Evolutionary conservation across 768 basidiomycete genomes (phyloP), one percentile per base, ranked within the genome.

Genomic region (Kwoniella heveanensis): DNA sequence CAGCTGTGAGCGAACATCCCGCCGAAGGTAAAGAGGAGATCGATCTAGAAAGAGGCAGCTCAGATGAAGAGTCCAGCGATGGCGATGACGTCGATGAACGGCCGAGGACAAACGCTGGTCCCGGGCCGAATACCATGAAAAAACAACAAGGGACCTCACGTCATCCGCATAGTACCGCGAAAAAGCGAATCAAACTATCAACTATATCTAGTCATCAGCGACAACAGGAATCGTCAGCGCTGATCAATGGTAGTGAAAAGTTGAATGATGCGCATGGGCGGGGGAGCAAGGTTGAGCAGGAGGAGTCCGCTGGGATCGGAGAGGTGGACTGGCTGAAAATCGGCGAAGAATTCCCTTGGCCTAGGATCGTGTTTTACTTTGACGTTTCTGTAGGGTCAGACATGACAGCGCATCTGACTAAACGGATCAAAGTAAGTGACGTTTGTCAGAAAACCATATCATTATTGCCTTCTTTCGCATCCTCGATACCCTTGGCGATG

Each of bases 381-480:
- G 62, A 64, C 26, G 36, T 47, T 10, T 55, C 53, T 12, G 37
- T 64, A 5, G 54, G 26, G 7, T 32, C 44, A 17, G 46, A 48
- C 12, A 52, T 64, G 49, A 57, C 12, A 10, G n/a, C 12, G 24
- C 62, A 64, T 53, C 39, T 64, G 3, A 29, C 21, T 2, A 57
- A 53, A 22, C 25, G 62, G 22, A 51, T 64, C 2, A 37, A 46
- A n/a, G 62, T 64, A 55, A 57, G 62, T n/a, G n/a, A n/a, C n/a
- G n/a, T n/a, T n/a, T n/a, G n/a, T n/a, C n/a, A n/a, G n/a, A n/a
- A n/a, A n/a, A n/a, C n/a, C n/a, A n/a, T n/a, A n/a, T n/a, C n/a
- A n/a, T n/a, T n/a, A n/a, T n/a, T n/a, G n/a, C n/a, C n/a, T n/a
- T n/a, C n/a, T n/a, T n/a, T n/a, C n/a, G n/a, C n/a, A n/a, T n/a